phyloP scores from a whole-genome alignment of 179 eudicot species.

The Heliamphora pulchella region DNA sequence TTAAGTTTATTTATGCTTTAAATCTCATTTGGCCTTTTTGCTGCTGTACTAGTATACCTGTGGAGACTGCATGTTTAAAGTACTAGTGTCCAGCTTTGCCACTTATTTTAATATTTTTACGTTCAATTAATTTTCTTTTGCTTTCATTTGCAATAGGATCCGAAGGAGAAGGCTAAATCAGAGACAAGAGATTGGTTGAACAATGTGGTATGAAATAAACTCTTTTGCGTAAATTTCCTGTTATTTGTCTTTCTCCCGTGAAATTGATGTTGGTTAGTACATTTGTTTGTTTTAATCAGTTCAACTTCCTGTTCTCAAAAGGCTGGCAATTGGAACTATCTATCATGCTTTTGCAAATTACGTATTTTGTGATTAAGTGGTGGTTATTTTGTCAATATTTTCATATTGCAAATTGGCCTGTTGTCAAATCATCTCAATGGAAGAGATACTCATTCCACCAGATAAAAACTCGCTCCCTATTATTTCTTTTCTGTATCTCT shows the following conservation, averaged over 20 bases:
- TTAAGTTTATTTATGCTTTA: background rate
- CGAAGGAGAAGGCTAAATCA: slow-evolving; percentile 95
- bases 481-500: too few species aligned
- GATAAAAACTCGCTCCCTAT: too few species aligned
- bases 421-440: too few species aligned
- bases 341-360: background rate
- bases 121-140: slow-evolving; percentile 8
- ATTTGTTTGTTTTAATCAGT: background rate
- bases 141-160: slow-evolving; percentile 51
- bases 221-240: background rate
- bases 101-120: background rate
- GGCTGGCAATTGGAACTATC: background rate
- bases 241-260: background rate
- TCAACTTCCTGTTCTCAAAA: background rate
- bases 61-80: background rate
- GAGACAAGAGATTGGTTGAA: slow-evolving; percentile 99
- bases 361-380: background rate
- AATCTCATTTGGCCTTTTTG: background rate
- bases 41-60: background rate
- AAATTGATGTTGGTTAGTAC: background rate
- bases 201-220: slow-evolving; percentile 61
- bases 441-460: too few species aligned
- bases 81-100: background rate
- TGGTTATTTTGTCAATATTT: too few species aligned
- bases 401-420: too few species aligned